Conservation (phyloP, 148 eudicot species). For the Persicaria maculosa region DNA sequence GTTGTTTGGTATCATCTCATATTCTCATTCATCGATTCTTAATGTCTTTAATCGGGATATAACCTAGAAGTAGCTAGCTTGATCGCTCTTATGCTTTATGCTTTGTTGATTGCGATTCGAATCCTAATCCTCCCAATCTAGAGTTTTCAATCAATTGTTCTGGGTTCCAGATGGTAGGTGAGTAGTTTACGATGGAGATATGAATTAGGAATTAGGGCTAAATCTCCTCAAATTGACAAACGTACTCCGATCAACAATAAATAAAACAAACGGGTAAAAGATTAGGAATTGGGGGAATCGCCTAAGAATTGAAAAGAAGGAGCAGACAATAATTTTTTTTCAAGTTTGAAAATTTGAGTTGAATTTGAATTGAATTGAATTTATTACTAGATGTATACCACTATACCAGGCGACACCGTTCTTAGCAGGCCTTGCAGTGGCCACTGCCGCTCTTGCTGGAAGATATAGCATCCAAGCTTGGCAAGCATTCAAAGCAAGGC, state of each 20-base stretch:
- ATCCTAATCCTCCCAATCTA: background rate
- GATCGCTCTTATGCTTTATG: background rate
- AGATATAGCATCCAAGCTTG: conserved; percentile 66
- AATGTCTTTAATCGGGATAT: background rate
- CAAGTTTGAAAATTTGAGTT: background rate
- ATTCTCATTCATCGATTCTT: background rate
- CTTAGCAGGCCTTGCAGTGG: conserved; percentile 59
- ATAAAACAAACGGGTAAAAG: background rate
- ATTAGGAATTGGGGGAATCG: background rate
- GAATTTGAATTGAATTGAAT: conserved; percentile 26
- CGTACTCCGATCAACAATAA: background rate
- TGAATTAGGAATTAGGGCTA: background rate
- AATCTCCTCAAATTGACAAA: background rate
- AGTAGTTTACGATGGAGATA: too few species aligned
- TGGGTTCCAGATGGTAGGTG: background rate
- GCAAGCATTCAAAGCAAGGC: conserved; percentile 55
- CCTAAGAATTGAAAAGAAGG: background rate
- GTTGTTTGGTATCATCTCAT: background rate
- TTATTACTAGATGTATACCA: conserved; percentile 35
- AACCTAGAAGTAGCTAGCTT: background rate
- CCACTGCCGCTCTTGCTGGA: conserved; percentile 68
- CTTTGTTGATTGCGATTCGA: background rate
- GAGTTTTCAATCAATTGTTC: background rate
- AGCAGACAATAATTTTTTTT: background rate
- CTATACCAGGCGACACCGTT: conserved; percentile 55